Percentiles rank a stretch among this genome's conserved stretches.
phyloP scores from a whole-genome alignment of 1,139 yeast genomes.

The Meyerozyma smithsonii region DNA sequence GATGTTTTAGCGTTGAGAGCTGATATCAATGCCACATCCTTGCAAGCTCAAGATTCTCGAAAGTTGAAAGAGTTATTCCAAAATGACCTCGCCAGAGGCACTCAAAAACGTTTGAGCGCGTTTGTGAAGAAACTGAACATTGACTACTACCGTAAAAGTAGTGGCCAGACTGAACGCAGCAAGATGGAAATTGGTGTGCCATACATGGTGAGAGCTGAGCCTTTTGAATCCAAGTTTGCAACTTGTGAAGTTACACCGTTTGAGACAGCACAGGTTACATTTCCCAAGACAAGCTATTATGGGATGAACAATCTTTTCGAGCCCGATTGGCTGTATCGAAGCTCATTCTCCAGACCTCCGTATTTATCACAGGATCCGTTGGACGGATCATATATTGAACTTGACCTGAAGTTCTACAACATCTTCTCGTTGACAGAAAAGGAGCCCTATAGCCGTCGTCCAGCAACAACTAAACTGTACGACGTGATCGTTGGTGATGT shows the following conservation, averaged over 20 bases:
- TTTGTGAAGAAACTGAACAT: slow-evolving; percentile 2
- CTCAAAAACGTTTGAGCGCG: background rate
- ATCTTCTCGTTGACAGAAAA: slow-evolving; percentile 19
- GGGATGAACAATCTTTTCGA: slow-evolving; percentile 35
- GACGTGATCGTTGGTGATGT: slow-evolving; percentile 35
- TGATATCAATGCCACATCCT: background rate
- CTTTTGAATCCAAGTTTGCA: slow-evolving; percentile 3
- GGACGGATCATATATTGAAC: slow-evolving; percentile 29
- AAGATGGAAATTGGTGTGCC: background rate
- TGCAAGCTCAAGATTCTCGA: background rate
- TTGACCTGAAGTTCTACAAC: slow-evolving; percentile 23
- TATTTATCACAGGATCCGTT: slow-evolving; percentile 19
- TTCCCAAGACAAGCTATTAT: slow-evolving; percentile 30
- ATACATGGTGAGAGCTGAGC: background rate
- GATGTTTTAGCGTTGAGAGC: slow-evolving; percentile 6
- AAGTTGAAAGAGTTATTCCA: slow-evolving; percentile 1
- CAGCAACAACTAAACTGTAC: slow-evolving; percentile 21
- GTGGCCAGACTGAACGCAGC: background rate
- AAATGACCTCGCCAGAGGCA: background rate
- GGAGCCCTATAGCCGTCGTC: slow-evolving; percentile 22
- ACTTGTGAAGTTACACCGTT: slow-evolving; percentile 34
- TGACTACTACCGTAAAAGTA: background rate
- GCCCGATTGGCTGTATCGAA: slow-evolving; percentile 30
- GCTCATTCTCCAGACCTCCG: slow-evolving; percentile 34
- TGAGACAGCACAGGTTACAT: slow-evolving; percentile 10